Evolutionary conservation across 1,139 yeast genomes (phyloP), one percentile per base, ranked within the genome.

Genomic region (Saccharomyces hybrid): DNA sequence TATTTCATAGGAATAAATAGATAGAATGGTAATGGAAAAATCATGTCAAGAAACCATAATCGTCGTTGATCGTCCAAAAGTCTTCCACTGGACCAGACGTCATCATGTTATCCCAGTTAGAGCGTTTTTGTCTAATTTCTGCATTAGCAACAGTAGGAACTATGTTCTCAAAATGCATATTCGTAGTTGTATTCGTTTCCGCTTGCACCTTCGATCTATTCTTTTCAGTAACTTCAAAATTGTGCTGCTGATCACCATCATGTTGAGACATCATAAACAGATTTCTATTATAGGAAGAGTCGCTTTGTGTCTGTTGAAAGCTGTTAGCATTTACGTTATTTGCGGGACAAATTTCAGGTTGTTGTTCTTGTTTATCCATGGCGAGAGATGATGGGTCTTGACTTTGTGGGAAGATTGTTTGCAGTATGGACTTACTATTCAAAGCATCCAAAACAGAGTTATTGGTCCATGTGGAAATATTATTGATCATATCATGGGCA

Each of bases 401-500:
- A 31, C 23, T 27, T 8, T 28, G 27, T 34, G 54, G 28, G 7
- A 28, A n/a, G 7, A 32, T 6, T 28, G 26, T 13, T 34, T 42
- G 26, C 14, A 23, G 34, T 16, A 38, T 7, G 13, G 42, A 38
- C 13, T 38, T 38, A 9, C 42, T 38, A 38, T 56, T 61, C 55
- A 62, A 54, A 4, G 61, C 54, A 34, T 64, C 58, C 11, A 59
- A 51, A 5, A 65, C 61, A 2, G 68, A 64, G 51, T 66, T 64
- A 47, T 60, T 63, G 1, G 84, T 80, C 85, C 85, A 81, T 0
- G 77, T 76, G 0, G 84, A 80, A 53, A 82, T 82, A 60, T 81
- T 81, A 62, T 76, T 81, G 57, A 82, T 82, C 85, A 82, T 81
- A 48, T 77, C 78, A 51, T 79, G 81, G 27, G 81, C 79, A 57